phyloP scores from a whole-genome alignment of 2,329 filamentous ascomycete genomes.

The Cordyceps pruinosa region DNA sequence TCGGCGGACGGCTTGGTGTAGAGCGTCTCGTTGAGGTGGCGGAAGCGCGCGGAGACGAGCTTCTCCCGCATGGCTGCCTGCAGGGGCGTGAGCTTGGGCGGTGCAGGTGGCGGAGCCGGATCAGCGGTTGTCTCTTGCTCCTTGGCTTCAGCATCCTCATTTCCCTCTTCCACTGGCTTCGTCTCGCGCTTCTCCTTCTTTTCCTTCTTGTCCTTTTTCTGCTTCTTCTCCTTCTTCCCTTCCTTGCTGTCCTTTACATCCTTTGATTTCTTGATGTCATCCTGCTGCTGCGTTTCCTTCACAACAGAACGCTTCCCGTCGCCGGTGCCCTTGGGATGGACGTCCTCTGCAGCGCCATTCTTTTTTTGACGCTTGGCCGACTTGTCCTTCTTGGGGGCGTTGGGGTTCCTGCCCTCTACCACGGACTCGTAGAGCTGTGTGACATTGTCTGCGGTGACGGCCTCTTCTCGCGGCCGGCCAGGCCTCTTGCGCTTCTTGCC shows the following conservation, averaged over 20 bases:
- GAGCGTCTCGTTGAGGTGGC: constrained; percentile 91
- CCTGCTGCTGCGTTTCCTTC: constrained; percentile 19
- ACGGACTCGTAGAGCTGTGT: constrained; percentile 72
- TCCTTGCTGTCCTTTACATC: constrained; percentile 33
- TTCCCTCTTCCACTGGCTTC: constrained; percentile 19
- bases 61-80: constrained; percentile 94
- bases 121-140: constrained; percentile 19
- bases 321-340: constrained; percentile 15
- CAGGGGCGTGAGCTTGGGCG: constrained; percentile 73
- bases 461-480: constrained; percentile 22
- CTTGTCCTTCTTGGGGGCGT: constrained; percentile 19
- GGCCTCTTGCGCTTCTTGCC: constrained; percentile 53
- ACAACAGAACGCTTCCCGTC: constrained; percentile 13
- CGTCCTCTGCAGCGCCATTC: constrained; percentile 8
- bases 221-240: constrained; percentile 34
- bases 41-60: constrained; percentile 89
- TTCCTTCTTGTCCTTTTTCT: constrained; percentile 20
- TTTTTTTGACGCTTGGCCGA: constrained; percentile 30
- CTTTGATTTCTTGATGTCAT: constrained; percentile 16
- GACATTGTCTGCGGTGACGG: constrained; percentile 63
- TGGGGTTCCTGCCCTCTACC: constrained; percentile 58
- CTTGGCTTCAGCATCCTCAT: constrained; percentile 7
- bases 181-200: constrained; percentile 11
- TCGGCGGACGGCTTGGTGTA: constrained; percentile 86
- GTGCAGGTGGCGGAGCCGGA: constrained; percentile 33